phyloP scores from a whole-genome alignment of 768 basidiomycete genomes.

The Tremella mesenterica region DNA sequence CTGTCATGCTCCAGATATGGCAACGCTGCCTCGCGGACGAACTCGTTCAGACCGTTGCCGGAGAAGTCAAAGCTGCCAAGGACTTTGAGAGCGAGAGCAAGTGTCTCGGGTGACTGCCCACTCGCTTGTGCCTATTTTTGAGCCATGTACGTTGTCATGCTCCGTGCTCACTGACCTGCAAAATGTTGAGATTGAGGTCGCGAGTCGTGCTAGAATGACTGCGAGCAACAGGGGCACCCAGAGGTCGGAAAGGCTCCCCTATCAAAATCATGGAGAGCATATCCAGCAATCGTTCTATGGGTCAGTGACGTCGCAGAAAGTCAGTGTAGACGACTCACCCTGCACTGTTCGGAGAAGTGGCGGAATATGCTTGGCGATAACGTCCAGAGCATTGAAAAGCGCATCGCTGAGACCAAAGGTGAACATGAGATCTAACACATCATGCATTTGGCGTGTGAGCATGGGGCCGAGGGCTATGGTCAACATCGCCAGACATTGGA shows the following conservation, averaged over 20 bases:
- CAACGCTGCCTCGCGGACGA: slow-evolving; percentile 80
- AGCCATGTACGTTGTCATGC: too few species aligned
- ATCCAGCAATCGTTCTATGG: slow-evolving; percentile 76
- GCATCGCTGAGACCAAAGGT: slow-evolving; percentile 86
- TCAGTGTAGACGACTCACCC: slow-evolving; percentile 49
- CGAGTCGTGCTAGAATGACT: slow-evolving; percentile 39
- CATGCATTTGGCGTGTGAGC: slow-evolving; percentile 87
- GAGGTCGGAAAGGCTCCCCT: slow-evolving; percentile 74
- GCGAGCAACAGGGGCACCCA: slow-evolving; percentile 69
- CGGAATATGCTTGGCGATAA: slow-evolving; percentile 76
- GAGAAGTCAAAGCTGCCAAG: slow-evolving; percentile 90
- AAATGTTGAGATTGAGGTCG: slow-evolving; percentile 20
- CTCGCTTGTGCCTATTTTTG: too few species aligned
- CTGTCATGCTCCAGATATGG: slow-evolving; percentile 92
- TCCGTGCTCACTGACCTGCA: slow-evolving; percentile 18
- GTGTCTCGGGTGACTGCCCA: slow-evolving; percentile 38
- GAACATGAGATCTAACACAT: slow-evolving; percentile 94
- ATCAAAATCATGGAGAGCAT: slow-evolving; percentile 69
- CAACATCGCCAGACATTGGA: slow-evolving; percentile 95
- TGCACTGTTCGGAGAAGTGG: slow-evolving; percentile 87
- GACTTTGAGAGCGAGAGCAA: slow-evolving; percentile 75
- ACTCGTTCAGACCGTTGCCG: slow-evolving; percentile 93
- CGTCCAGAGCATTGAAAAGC: slow-evolving; percentile 69
- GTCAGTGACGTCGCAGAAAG: not conserved
- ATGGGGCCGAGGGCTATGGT: slow-evolving; percentile 91